Evolutionary conservation across 2,329 filamentous ascomycete species (phyloP), one percentile per base, ranked within the genome.

Genomic region (Colletotrichum melonis): DNA sequence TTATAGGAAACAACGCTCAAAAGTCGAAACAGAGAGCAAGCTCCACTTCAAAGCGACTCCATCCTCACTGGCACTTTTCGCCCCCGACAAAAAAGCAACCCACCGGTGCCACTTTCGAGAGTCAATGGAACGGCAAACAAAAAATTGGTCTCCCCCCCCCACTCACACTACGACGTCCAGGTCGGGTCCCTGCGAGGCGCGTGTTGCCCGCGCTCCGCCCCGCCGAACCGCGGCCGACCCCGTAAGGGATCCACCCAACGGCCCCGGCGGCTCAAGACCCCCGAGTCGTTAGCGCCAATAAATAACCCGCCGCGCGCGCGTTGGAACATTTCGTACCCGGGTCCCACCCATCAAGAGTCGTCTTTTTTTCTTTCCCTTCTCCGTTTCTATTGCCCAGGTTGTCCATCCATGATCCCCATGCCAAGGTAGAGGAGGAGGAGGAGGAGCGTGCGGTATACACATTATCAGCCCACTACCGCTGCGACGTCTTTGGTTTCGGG

Each of bases 401-500:
- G 32, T 12, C 9, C 32, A 28, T 30, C 19, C 35, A 16, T 42
- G 19, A 38, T 67, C 57, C 35, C 56, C 38, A 35, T 35, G 55
- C 62, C 62, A 64, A 64, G 64, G 46, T 19, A 32, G 30, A 26
- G 14, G 11, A 32, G 52, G n/a, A 14, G 19, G 12, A 11, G 22
- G 49, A 49, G 32, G 63, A 58, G 54, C n/a, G 32, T 54, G 49
- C 46, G 62, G 54, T 24, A 55, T 38, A 69, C 49, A 54, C 46
- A 57, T 24, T 19, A 32, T 35, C 57, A 30, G 49, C 67, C 65
- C 69, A 71, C 68, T n/a, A n/a, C 52, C 69, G 65, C 30, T 63
- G 64, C 49, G 49, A 72, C 69, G 52, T 42, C 24, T 24, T 63
- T 42, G 30, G 65, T 72, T 72, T 72, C 69, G 52, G 49, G 64